phyloP scores from a whole-genome alignment of 495 filamentous ascomycete species.

The Aspergillus conjunctus region DNA sequence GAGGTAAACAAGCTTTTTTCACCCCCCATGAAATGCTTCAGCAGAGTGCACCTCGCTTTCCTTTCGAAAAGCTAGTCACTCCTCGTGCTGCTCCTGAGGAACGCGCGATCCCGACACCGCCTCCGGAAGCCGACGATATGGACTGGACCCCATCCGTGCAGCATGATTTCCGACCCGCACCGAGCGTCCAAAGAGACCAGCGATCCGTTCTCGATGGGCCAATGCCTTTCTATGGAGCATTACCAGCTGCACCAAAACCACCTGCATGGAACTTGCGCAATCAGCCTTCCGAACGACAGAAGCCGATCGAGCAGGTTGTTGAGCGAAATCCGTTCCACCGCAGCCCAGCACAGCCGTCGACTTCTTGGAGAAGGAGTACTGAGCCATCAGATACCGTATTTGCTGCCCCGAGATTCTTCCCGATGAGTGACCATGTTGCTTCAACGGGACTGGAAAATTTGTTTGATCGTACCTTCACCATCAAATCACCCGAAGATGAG shows the following conservation, averaged over 20 bases:
- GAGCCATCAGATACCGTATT: conserved; percentile 39
- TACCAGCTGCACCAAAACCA: conserved; percentile 66
- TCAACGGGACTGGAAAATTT: conserved; percentile 52
- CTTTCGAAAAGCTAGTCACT: conserved; percentile 43
- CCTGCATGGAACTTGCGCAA: conserved; percentile 66
- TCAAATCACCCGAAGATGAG: conserved; percentile 45
- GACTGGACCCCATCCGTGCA: conserved; percentile 77
- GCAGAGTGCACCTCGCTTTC: conserved; percentile 38
- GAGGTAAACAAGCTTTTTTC: conserved; percentile 19
- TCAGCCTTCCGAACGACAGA: conserved; percentile 43
- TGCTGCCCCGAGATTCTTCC: conserved; percentile 55
- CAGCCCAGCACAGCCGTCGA: conserved; percentile 26
- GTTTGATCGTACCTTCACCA: conserved; percentile 49
- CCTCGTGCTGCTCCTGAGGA: conserved; percentile 30
- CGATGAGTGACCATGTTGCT: conserved; percentile 41
- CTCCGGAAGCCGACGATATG: conserved; percentile 61
- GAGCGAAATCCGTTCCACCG: conserved; percentile 44
- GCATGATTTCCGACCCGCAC: conserved; percentile 45
- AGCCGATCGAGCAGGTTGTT: conserved; percentile 38
- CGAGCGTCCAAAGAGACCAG: conserved; percentile 33
- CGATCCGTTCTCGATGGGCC: conserved; percentile 45
- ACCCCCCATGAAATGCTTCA: conserved; percentile 27
- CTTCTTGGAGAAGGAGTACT: conserved; percentile 26
- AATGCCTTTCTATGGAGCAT: conserved; percentile 60
- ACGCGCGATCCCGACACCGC: conserved; percentile 38